These are phyloP conservation scores for Zalerion maritima DNA, from an alignment of 495 filamentous ascomycete genomes.

Conservation along the genomic window DNA sequence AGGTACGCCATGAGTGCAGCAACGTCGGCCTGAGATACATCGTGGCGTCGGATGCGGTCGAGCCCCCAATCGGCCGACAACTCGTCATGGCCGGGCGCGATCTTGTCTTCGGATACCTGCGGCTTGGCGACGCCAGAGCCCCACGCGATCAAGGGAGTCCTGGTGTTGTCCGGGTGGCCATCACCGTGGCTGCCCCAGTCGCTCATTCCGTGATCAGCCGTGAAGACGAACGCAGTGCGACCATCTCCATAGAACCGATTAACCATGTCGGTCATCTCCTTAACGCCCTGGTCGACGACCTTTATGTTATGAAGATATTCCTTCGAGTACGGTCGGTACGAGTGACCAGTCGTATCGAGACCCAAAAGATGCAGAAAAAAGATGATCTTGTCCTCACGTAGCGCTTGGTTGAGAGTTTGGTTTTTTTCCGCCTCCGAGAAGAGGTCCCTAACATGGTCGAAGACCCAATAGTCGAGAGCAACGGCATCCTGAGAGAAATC, in stretches of 20 bases:
- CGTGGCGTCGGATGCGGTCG: constrained; percentile 64
- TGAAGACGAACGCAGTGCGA: constrained; percentile 91
- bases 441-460: constrained; percentile 76
- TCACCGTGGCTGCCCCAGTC: constrained; percentile 97
- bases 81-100: constrained; percentile 75
- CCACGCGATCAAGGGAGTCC: constrained; percentile 89
- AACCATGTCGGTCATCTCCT: constrained; percentile 66
- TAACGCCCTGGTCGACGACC: constrained; percentile 77
- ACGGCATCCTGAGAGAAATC: constrained; percentile 76
- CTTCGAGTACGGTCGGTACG: constrained; percentile 77
- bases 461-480: constrained; percentile 85
- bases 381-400: constrained; percentile 75
- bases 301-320: constrained; percentile 95
- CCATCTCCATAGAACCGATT: constrained; percentile 85
- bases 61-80: constrained; percentile 83
- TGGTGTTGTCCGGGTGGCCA: constrained; percentile 93
- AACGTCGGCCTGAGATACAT: constrained; percentile 90
- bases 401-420: constrained; percentile 53
- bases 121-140: constrained; percentile 83
- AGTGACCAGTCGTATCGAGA: constrained; percentile 84
- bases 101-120: constrained; percentile 31
- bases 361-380: constrained; percentile 98
- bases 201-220: constrained; percentile 97
- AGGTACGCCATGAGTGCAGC: constrained; percentile 95
- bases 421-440: constrained; percentile 70